Evolutionary conservation across 495 filamentous ascomycete species (phyloP).

Genomic region (Trichoderma parareesei): DNA sequence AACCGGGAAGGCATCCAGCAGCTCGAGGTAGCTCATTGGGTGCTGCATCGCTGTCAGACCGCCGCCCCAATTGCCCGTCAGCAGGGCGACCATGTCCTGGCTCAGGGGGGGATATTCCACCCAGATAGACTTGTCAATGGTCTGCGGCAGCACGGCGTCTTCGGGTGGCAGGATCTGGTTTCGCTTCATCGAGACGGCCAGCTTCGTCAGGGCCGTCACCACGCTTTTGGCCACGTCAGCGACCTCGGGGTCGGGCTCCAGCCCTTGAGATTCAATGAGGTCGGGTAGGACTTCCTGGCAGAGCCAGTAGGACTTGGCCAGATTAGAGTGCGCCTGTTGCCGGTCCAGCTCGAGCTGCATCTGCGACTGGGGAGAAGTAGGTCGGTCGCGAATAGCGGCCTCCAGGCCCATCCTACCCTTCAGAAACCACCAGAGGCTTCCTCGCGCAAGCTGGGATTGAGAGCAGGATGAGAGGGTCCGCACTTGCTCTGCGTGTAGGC

Average conservation of each 20-base stretch:
- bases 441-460: conserved; percentile 57
- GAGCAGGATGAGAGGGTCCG: conserved; percentile 51
- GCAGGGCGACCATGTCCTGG: conserved; percentile 54
- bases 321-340: conserved; percentile 66
- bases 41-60: conserved; percentile 31
- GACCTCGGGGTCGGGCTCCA: conserved; percentile 29
- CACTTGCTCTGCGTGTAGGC: conserved; percentile 61
- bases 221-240: conserved; percentile 47
- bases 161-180: conserved; percentile 65
- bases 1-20: conserved; percentile 62
- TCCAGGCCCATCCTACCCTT: conserved; percentile 68
- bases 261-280: conserved; percentile 26
- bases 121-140: conserved; percentile 68
- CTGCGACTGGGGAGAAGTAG: conserved; percentile 36
- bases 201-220: conserved; percentile 55
- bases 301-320: conserved; percentile 81
- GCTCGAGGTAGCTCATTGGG: conserved; percentile 30
- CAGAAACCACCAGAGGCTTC: conserved; percentile 82
- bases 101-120: conserved; percentile 61
- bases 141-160: conserved; percentile 54
- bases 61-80: conserved; percentile 52
- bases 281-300: conserved; percentile 57
- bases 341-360: conserved; percentile 33
- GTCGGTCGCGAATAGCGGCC: conserved; percentile 53
- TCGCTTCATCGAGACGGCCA: conserved; percentile 73